Base-by-base conservation (phyloP, 2,329 filamentous ascomycete species). In the Hymenoscyphus albidus region DNA sequence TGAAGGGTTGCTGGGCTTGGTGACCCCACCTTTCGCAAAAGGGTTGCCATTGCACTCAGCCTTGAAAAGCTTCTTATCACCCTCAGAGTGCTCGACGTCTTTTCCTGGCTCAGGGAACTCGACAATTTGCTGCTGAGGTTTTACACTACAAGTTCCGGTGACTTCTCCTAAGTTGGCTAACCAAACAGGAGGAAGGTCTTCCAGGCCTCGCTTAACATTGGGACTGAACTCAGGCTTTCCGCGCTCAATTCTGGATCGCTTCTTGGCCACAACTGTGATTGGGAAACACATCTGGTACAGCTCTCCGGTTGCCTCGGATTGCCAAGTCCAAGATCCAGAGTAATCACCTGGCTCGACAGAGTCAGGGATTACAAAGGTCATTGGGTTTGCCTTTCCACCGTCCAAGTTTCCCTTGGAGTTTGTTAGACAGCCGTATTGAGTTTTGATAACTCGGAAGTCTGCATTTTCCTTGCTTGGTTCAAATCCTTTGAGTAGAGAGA, bases 211-310 rank as follows among this genome's bases (percentile, higher is more conserved):
- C 42, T 48, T 48, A 14, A 48, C 42, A 13, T 48, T 48, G 16
- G 42, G 42, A 48, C 42, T 22, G 42, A 14, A n/a, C n/a, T 16
- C n/a, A n/a, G 42, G n/a, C 9, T 18, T 48, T 4, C 7, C 6
- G 18, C 42, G 16, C 18, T 48, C n/a, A 4, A 48, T 48, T 48
- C 42, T 48, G 42, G 42, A 58, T 16, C 27, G 42, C 10, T 54
- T 61, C n/a, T 39, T 39, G 42, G 42, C 42, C 14, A 18, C 32
- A 13, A 58, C 61, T 2, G 31, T 56, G 18, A 62, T 62, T 12
- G 61, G 61, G 18, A 51, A 51, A 44, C 61, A 62, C 18, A 40
- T 62, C 31, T 22, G 32, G 54, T 62, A 62, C 13, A 62, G 39
- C 38, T 62, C 61, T 16, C 32, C n/a, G 31, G 61, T 57, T 31